These are phyloP conservation scores for Kazachstania kunashirensis DNA, from an alignment of 805 yeast genomes.

Conservation along the genomic window DNA sequence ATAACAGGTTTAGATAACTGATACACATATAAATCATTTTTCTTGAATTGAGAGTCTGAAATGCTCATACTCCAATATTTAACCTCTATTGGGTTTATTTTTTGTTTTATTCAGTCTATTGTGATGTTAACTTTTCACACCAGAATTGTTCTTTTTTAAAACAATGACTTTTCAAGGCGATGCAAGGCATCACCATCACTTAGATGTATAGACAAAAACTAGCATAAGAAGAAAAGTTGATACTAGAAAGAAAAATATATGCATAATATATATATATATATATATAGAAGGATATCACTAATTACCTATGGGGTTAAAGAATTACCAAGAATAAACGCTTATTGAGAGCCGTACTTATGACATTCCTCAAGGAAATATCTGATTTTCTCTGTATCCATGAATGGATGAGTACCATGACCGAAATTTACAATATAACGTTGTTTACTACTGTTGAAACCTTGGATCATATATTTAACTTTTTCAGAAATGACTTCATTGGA, in stretches of 20 bases:
- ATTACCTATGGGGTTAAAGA: not conserved
- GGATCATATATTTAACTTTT: conserved; percentile 81
- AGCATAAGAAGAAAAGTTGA: too few species aligned
- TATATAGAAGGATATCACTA: not conserved
- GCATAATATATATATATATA: too few species aligned
- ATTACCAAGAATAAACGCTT: not conserved
- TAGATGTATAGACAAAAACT: too few species aligned
- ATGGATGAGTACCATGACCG: conserved; percentile 98
- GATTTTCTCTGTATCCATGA: conserved; percentile 88
- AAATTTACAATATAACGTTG: conserved; percentile 85
- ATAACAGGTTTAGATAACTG: conserved; percentile 34
- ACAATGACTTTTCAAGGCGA: too few species aligned
- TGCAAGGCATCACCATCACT: too few species aligned
- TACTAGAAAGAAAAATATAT: too few species aligned
- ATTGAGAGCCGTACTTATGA: conserved; percentile 60
- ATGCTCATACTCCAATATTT: not conserved
- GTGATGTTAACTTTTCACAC: too few species aligned
- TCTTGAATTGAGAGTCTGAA: conserved; percentile 10
- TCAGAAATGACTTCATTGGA: conserved; percentile 66
- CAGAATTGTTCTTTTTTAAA: too few species aligned
- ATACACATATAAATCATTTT: conserved; percentile 41
- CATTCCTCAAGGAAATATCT: conserved; percentile 79
- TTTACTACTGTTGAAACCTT: conserved; percentile 90
- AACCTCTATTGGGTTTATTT: not conserved
- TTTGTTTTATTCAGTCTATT: not conserved